Evolutionary conservation across 306 rosid genomes (phyloP), one percentile per base, ranked within the genome.

Genomic region (Cicer bijugum): DNA sequence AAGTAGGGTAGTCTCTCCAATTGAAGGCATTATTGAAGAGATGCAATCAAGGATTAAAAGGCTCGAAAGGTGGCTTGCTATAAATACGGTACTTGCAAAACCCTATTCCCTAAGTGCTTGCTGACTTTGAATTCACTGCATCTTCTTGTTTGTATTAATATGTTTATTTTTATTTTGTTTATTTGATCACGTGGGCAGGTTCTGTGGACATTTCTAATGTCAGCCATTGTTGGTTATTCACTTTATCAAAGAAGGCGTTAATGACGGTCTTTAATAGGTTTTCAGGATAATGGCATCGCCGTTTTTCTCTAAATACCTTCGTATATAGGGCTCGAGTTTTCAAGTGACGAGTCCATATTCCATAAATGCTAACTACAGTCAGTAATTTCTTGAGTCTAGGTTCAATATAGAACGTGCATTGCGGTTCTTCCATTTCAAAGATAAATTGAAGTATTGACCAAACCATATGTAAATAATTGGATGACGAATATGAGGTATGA

Each of bases 221-320:
- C 99, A 66, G 96, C 97, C 19, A 87, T 94, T 2, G 96, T 94
- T 83, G 99, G 99, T 74, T 94, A 88, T 81, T 91, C 99, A 8
- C 89, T 94, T 74, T 94, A 94, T 83, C 93, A 92, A 75, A 87
- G 91, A 82, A 84, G 78, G 87, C 97, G 91, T 50, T 90, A 73
- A 61, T 93, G 84, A 88, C 51, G 61, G 12, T 64, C 53, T 52
- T 52, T 28, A 38, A 55, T 40, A 55, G 72, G 33, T 42, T 60
- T 75, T 60, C 71, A 40, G 72, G 75, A 72, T 72, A 63, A 46
- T 39, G 71, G 71, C 11, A 40, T 64, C 20, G 68, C 52, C 71
- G 52, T 65, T 71, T 39, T 70, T 69, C 57, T 20, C 44, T 20
- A 59, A 42, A 47, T 37, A 47, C 82, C 44, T 71, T n/a, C 37